Percentiles rank a stretch among this genome's conserved stretches.
These are phyloP conservation scores for Phytophthora citricola DNA, from an alignment of 352 stramenopile genomes.

Conservation along the genomic window DNA sequence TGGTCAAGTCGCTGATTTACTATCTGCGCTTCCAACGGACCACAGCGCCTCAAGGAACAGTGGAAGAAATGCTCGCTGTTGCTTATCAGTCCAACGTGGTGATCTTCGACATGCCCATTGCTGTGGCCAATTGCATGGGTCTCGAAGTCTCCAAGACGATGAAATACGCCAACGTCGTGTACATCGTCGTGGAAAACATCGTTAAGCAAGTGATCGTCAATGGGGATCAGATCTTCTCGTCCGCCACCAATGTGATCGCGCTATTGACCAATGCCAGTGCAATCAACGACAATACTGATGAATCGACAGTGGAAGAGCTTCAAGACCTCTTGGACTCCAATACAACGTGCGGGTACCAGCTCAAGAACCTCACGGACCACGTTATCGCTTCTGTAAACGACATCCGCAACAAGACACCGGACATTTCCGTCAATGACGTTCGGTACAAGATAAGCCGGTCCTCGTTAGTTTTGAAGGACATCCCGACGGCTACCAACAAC, in stretches of 20 bases:
- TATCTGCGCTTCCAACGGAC: conserved; percentile 31
- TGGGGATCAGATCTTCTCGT: conserved; percentile 36
- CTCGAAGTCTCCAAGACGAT: conserved; percentile 16
- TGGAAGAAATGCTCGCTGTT: conserved; percentile 36
- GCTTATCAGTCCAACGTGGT: conserved; percentile 41
- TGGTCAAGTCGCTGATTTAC: conserved; percentile 36
- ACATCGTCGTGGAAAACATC: conserved; percentile 31
- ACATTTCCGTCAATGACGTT: conserved; percentile 27
- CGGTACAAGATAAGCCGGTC: conserved; percentile 36
- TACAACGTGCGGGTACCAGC: conserved; percentile 36
- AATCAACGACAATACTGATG: conserved; percentile 17
- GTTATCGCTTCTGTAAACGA: conserved; percentile 23
- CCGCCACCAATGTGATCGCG: conserved; percentile 23
- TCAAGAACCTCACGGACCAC: conserved; percentile 42
- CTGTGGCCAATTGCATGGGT: conserved; percentile 36
- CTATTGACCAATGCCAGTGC: conserved; percentile 25
- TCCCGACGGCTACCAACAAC: conserved; percentile 40
- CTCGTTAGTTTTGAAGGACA: conserved; percentile 29
- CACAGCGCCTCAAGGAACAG: conserved; percentile 19
- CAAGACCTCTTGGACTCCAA: conserved; percentile 40
- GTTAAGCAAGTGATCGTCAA: conserved; percentile 35
- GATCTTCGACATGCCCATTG: conserved; percentile 30
- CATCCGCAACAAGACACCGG: conserved; percentile 24
- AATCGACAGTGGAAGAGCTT: conserved; percentile 30
- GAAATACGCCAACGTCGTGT: conserved; percentile 18